phyloP scores from a whole-genome alignment of 2,329 filamentous ascomycete species.

The Colletotrichum sp. region DNA sequence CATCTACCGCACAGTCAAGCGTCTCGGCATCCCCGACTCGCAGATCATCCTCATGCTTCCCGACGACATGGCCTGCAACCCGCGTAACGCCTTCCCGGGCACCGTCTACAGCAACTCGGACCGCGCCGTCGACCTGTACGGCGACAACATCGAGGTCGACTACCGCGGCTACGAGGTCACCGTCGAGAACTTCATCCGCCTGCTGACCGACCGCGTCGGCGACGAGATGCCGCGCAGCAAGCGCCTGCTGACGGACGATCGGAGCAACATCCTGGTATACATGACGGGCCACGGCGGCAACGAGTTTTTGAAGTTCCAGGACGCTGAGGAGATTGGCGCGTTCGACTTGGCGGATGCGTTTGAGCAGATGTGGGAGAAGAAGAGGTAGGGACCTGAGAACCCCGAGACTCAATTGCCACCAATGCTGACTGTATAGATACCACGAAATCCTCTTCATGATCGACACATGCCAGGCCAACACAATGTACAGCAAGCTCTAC shows the following conservation, averaged over 20 bases:
- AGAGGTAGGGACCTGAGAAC: constrained; percentile 61
- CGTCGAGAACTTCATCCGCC: constrained; percentile 96
- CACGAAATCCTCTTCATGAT: constrained; percentile 99
- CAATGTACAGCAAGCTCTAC: constrained; percentile 98
- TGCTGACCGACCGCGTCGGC: constrained; percentile 92
- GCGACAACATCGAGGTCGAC: constrained; percentile 98
- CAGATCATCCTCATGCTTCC: constrained; percentile 99
- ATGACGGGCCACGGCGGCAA: constrained; percentile 99
- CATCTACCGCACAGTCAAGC: constrained; percentile 97
- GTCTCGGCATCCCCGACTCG: constrained; percentile 94
- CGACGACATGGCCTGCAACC: constrained; percentile 99
- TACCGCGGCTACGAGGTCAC: constrained; percentile 98
- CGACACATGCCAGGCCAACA: constrained; percentile 98
- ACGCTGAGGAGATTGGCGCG: constrained; percentile 95
- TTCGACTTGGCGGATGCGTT: constrained; percentile 97
- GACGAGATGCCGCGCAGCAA: constrained; percentile 96
- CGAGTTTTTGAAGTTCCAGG: constrained; percentile 98
- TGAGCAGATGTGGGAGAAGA: constrained; percentile 99
- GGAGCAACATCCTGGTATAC: constrained; percentile 96
- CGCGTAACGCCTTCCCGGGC: constrained; percentile 95
- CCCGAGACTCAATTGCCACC: no score
- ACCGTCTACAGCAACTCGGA: constrained; percentile 99
- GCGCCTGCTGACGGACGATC: constrained; percentile 89
- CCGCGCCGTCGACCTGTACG: constrained; percentile 93
- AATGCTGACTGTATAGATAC: constrained; percentile 60